Conservation (phyloP, 306 rosid species). For the Cicer cuneatum region DNA sequence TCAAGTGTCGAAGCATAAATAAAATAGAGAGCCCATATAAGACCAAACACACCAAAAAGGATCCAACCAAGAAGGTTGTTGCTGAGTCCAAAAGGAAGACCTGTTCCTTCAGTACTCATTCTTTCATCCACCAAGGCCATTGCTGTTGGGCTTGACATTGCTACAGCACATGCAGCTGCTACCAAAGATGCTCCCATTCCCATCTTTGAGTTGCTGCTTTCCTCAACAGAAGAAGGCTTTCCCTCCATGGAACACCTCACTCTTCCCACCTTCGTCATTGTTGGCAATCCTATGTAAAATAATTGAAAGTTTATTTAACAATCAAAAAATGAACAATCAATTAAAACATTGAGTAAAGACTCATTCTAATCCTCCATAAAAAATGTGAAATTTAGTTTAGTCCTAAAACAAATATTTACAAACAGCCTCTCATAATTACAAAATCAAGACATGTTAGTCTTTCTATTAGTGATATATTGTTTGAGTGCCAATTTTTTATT, state of each 20-base stretch:
- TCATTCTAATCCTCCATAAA: too few relatives aligned
- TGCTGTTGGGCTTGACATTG: conserved; percentile 83
- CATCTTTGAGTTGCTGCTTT: conserved; percentile 55
- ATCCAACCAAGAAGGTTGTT: conserved; percentile 92
- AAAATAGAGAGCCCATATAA: conserved; percentile 69
- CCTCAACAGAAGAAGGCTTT: conserved; percentile 45
- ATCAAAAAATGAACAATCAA: neutral
- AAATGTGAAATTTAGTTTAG: too few relatives aligned
- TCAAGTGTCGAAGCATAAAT: conserved; percentile 72
- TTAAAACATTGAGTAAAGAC: neutral
- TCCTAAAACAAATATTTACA: too few relatives aligned
- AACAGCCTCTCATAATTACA: too few relatives aligned
- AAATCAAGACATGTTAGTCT: too few relatives aligned
- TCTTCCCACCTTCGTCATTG: conserved; percentile 70
- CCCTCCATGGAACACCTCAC: conserved; percentile 78
- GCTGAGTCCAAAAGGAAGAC: conserved; percentile 95
- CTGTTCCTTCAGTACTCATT: conserved; percentile 91
- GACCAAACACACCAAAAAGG: conserved; percentile 73
- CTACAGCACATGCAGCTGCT: conserved; percentile 66
- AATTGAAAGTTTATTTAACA: neutral
- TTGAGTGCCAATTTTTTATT: too few relatives aligned
- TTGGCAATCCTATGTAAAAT: conserved; percentile 61
- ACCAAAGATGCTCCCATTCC: conserved; percentile 69
- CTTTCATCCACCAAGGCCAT: conserved; percentile 95
- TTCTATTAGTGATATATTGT: too few relatives aligned